These are phyloP conservation scores for Artemisia annua DNA, from an alignment of 129 eudicot species.

Conservation along the genomic window DNA sequence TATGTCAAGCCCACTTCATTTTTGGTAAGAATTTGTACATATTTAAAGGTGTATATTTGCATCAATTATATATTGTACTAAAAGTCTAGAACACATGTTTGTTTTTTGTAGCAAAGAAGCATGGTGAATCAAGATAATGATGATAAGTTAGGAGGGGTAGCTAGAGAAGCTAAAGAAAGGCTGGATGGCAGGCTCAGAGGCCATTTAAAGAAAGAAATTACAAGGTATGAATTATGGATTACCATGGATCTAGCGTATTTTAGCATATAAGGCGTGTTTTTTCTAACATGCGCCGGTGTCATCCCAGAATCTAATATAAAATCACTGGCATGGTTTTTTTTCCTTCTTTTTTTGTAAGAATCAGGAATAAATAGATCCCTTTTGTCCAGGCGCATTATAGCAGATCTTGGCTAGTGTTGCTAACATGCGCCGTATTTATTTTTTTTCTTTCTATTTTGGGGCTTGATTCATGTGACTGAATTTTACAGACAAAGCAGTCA, in stretches of 20 bases:
- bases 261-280: neutral
- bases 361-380: too few species aligned
- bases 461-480: neutral
- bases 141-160: slow-evolving; percentile 49
- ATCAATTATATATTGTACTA: neutral
- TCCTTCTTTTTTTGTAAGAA: too few species aligned
- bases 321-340: too few species aligned
- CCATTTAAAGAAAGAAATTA: slow-evolving; percentile 34
- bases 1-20: slow-evolving; percentile 31
- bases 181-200: slow-evolving; percentile 57
- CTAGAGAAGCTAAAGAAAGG: slow-evolving; percentile 69
- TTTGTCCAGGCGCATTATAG: neutral
- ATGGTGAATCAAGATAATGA: slow-evolving; percentile 38
- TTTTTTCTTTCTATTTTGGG: slow-evolving; percentile 3
- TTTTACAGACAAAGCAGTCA: slow-evolving; percentile 20
- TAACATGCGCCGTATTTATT: slow-evolving; percentile 10
- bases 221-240: slow-evolving; percentile 22
- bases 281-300: slow-evolving; percentile 11
- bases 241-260: slow-evolving; percentile 4
- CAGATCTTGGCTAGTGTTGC: neutral
- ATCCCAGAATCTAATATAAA: neutral
- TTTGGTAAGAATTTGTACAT: slow-evolving; percentile 15
- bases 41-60: neutral
- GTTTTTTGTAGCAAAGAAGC: slow-evolving; percentile 38
- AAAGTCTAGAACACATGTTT: neutral